These are phyloP conservation scores for Neurospora crassa DNA, from an alignment of 2,329 filamentous ascomycete genomes.

Conservation along the genomic window DNA sequence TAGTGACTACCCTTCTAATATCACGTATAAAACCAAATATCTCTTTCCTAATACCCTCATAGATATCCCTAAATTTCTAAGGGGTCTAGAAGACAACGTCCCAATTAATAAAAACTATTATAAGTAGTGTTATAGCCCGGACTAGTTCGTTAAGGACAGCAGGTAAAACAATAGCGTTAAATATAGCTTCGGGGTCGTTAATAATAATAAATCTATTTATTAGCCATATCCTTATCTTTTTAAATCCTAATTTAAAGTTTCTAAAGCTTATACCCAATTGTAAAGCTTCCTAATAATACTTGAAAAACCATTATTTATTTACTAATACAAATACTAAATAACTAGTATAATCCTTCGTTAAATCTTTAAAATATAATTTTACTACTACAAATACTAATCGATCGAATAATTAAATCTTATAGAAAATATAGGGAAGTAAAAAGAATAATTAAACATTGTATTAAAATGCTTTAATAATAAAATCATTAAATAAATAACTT, in stretches of 20 bases:
- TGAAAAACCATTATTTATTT: conserved; percentile 6
- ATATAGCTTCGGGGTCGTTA: conserved; percentile 1
- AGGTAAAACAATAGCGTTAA: neutral
- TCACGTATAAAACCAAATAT: no score
- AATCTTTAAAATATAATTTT: conserved; percentile 6
- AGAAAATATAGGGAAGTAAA: conserved; percentile 7
- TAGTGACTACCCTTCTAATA: no score
- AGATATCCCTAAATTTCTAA: neutral
- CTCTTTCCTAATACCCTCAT: neutral
- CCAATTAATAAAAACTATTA: neutral
- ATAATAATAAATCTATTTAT: neutral
- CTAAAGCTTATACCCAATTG: neutral
- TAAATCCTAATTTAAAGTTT: neutral
- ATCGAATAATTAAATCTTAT: conserved; percentile 8
- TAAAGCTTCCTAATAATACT: conserved; percentile 1
- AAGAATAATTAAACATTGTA: conserved; percentile 6
- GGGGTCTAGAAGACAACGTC: neutral
- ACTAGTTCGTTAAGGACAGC: no score
- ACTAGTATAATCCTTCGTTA: neutral
- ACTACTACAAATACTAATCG: conserved; percentile 1
- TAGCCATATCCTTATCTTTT: conserved; percentile 4
- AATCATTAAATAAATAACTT: conserved; percentile 4
- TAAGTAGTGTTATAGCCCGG: no score
- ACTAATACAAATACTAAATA: neutral
- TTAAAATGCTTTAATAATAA: neutral